Evolutionary conservation across 139 green algal genomes (phyloP), one percentile per base, ranked within the genome.

Genomic region (Chlamydomonas schloesseri): DNA sequence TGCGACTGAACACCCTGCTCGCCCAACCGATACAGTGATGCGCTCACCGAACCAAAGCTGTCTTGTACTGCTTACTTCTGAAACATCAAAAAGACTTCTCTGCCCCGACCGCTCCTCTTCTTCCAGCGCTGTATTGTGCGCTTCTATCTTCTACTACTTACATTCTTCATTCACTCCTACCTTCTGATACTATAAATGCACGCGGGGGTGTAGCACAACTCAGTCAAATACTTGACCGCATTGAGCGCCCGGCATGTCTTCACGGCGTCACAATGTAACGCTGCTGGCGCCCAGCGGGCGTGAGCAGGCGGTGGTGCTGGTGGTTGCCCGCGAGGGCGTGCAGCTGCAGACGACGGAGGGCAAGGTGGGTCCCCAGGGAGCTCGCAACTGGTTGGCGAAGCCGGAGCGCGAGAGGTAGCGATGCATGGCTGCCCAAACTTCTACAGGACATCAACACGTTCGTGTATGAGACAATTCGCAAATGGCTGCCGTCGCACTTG

Each of bases 401-500:
- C 42, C 67, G 14, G 60, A 37, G 13, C 18, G 26, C 62, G n/a
- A 1, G 64, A 71, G 5, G 8, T 5, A 13, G 42, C 42, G 42
- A 50, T 8, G 42, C 42, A 50, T 50, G 42, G 42, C 42, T 8
- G 42, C 42, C 42, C 42, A 13, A 8, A 50, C 71, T 6, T 36
- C 23, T 87, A 55, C 87, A 95, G 92, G 79, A 90, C 20, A 88
- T 95, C 57, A 90, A 95, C 81, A 88, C 78, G 11, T 92, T 95
- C 42, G 86, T 88, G 0, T 95, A 90, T 76, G 90, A 93, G 64
- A 81, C 86, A 46, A 93, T 95, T 64, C 89, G 92, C 60, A 95
- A 95, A 71, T 95, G 93, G 93, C 88, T 95, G 26, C 93, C 93
- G 28, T 90, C 89, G 14, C 87, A 90, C 80, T 47, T 91, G 73